Conservation (phyloP, 1,284 basidiomycete species). For the Uromyces viciae-fabae region DNA sequence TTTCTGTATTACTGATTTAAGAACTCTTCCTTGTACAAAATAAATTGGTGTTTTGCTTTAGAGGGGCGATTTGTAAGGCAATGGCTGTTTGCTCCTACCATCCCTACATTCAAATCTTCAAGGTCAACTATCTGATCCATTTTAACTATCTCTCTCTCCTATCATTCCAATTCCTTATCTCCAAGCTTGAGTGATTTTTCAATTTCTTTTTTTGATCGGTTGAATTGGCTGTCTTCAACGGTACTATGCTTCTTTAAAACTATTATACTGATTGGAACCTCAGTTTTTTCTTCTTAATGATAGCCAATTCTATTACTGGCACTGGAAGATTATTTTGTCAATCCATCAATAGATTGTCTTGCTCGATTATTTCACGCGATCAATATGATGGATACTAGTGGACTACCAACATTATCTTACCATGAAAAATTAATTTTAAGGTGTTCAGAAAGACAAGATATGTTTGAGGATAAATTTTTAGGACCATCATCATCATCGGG, state of each 20-base stretch:
- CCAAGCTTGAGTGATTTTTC: neutral
- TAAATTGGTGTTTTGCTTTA: slow-evolving; percentile 53
- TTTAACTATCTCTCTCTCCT: no score
- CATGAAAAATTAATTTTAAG: slow-evolving; percentile 85
- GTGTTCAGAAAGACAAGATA: slow-evolving; percentile 79
- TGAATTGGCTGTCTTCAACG: neutral
- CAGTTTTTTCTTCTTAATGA: slow-evolving; percentile 13
- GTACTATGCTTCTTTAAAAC: neutral
- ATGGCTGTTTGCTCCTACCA: slow-evolving; percentile 91
- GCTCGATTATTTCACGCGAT: slow-evolving; percentile 84
- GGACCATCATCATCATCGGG: neutral
- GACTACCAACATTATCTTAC: slow-evolving; percentile 71
- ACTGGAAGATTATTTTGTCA: slow-evolving; percentile 86
- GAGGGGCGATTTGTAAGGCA: slow-evolving; percentile 91
- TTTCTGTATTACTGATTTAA: slow-evolving; percentile 1
- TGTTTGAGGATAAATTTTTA: slow-evolving; percentile 71
- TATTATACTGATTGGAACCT: neutral
- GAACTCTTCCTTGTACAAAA: neutral
- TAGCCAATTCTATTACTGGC: slow-evolving; percentile 88
- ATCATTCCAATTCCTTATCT: no score
- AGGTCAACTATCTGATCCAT: slow-evolving; percentile 61
- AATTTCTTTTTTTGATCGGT: neutral
- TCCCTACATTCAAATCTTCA: slow-evolving; percentile 96
- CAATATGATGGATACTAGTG: slow-evolving; percentile 81
- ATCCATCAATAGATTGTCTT: slow-evolving; percentile 81